Percentiles rank a stretch among this genome's conserved stretches.
Conservation (phyloP, 2,329 filamentous ascomycete genomes). For the Gliomastix tumulicola region DNA sequence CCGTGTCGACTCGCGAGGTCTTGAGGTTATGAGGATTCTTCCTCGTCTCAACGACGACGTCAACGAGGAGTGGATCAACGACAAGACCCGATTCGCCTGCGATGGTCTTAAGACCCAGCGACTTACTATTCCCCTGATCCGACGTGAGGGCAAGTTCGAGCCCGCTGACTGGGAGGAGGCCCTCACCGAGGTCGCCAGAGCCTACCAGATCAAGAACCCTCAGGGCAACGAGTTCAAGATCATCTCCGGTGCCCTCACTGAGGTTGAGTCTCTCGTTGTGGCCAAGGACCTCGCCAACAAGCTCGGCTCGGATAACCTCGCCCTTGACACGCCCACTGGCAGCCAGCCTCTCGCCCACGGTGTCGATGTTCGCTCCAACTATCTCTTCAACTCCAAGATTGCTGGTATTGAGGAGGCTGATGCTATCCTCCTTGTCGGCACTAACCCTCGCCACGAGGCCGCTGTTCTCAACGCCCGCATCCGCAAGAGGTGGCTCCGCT, state of each 20-base stretch:
- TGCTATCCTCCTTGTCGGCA: slow-evolving; percentile 84
- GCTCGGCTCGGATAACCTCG: slow-evolving; percentile 92
- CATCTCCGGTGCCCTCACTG: slow-evolving; percentile 82
- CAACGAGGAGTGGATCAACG: slow-evolving; percentile 99
- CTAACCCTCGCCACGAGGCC: slow-evolving; percentile 92
- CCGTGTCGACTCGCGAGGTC: slow-evolving; percentile 82
- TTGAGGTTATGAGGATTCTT: slow-evolving; percentile 93
- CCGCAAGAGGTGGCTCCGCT: slow-evolving; percentile 94
- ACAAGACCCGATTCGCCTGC: slow-evolving; percentile 94
- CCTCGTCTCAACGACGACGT: slow-evolving; percentile 94
- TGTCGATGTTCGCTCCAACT: slow-evolving; percentile 88
- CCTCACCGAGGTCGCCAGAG: slow-evolving; percentile 75
- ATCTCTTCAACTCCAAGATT: slow-evolving; percentile 94
- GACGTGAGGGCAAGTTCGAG: slow-evolving; percentile 83
- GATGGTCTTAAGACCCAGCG: slow-evolving; percentile 95
- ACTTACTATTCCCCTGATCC: slow-evolving; percentile 84
- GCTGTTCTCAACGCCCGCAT: slow-evolving; percentile 94
- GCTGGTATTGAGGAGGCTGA: slow-evolving; percentile 92
- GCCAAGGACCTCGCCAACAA: slow-evolving; percentile 97
- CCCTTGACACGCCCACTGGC: slow-evolving; percentile 82
- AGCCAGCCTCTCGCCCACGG: slow-evolving; percentile 83
- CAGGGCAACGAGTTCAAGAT: slow-evolving; percentile 95
- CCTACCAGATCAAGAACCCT: slow-evolving; percentile 71
- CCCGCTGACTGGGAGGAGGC: slow-evolving; percentile 95
- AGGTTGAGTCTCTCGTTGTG: slow-evolving; percentile 89